Base-by-base conservation (phyloP, 441 rosid species). In the Lagerstroemia fauriei region DNA sequence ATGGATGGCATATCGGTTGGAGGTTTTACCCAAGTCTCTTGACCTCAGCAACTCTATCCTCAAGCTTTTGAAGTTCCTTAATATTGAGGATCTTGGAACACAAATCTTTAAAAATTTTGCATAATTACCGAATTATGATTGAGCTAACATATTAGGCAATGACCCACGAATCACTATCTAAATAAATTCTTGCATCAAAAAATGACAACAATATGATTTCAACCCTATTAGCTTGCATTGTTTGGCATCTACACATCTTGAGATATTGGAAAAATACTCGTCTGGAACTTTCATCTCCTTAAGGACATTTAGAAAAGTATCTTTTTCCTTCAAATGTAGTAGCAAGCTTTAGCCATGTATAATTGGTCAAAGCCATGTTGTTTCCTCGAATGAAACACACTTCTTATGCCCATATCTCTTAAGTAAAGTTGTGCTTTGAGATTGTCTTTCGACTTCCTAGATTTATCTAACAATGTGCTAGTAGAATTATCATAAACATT, bases 231-330 rank as follows among this genome's bases (percentile, higher is more conserved):
- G 17, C 7, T 20, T 65, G 1, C 9, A 29, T 8, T 66, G 41
- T 27, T 78, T 29, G 20, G 63, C 31, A 4, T 71, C 25, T 24
- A 61, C 47, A 29, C 47, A 47, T 20, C 78, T 16, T 5, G 75
- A 77, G 17, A 80, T 77, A 38, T 66, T 84, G 17, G 82, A 77
- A 5, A 76, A 48, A 38, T 51, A 78, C 27, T 59, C 76, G 78
- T 78, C 61, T 14, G 7, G 77, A 38, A 77, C 76, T 57, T 78
- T 84, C 4, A 81, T 41, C 8, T 7, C 17, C 13, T 73, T 51
- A 17, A 81, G 34, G 13, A 81, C 70, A 32, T 46, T 4, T 0
- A 34, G 2, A 2, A 11, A 84, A 84, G 31, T 0, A n/a, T 71
- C 46, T 38, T 78, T 78, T 14, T 81, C 48, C 3, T 73, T 4